Percentiles rank a stretch among this genome's conserved stretches.
Conservation (phyloP, 1,284 basidiomycete genomes). For the Puccinia polysora region DNA sequence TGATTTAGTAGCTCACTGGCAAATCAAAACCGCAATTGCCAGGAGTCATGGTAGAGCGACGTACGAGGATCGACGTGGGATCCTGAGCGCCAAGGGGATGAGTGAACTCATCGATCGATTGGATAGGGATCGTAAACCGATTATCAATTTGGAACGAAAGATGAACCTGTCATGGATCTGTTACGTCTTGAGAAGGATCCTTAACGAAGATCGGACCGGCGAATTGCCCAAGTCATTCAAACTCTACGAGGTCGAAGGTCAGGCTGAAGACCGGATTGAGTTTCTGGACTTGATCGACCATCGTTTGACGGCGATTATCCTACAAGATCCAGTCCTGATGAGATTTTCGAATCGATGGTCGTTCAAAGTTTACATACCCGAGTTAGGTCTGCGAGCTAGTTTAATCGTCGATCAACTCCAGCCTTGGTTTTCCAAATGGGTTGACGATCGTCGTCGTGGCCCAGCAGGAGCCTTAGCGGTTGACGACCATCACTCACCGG, state of each 20-base stretch:
- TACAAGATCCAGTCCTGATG: conserved; percentile 24
- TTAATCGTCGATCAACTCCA: conserved; percentile 19
- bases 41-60: not conserved
- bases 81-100: conserved; percentile 23
- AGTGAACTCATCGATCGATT: conserved; percentile 13
- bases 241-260: not conserved
- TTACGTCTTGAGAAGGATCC: conserved; percentile 18
- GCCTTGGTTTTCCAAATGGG: conserved; percentile 26
- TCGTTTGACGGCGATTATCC: conserved; percentile 20
- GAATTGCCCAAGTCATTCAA: no score
- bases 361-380: conserved; percentile 34
- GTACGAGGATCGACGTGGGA: conserved; percentile 2
- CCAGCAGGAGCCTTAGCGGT: not conserved
- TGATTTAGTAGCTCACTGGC: conserved; percentile 87
- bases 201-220: not conserved
- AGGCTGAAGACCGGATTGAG: not conserved
- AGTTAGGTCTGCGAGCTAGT: conserved; percentile 37
- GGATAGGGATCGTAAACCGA: conserved; percentile 32
- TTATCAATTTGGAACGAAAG: conserved; percentile 19
- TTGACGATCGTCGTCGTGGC: not conserved
- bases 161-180: conserved; percentile 33
- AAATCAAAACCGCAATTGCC: conserved; percentile 72
- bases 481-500: not conserved
- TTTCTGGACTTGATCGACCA: not conserved
- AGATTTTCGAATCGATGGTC: conserved; percentile 40